Evolutionary conservation across 106 monocot genomes (phyloP).

Genomic region (Acorus calamus): DNA sequence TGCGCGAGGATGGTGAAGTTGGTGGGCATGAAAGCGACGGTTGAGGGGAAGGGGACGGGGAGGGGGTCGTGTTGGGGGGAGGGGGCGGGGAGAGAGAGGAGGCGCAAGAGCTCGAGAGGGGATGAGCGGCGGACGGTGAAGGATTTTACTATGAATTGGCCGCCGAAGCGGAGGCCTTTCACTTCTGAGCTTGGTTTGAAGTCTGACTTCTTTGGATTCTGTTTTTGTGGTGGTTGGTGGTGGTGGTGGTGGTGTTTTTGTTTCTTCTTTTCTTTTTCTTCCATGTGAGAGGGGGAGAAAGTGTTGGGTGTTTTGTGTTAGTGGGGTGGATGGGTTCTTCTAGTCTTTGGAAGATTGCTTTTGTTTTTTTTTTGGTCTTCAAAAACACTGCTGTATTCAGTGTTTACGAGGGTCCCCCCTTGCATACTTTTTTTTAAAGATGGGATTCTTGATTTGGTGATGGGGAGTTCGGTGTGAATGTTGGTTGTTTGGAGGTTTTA

Average conservation of each 20-base stretch:
- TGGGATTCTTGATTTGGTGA: too few species aligned
- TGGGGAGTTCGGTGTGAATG: too few species aligned
- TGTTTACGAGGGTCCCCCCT: too few species aligned
- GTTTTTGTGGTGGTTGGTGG: slow-evolving; percentile 9
- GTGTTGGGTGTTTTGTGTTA: too few species aligned
- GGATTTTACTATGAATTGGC: slow-evolving; percentile 74
- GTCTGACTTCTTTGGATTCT: slow-evolving; percentile 68
- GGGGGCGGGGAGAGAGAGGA: slow-evolving; percentile 45
- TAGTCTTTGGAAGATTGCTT: too few species aligned
- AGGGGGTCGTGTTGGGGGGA: neutral
- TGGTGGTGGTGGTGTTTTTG: slow-evolving; percentile 8
- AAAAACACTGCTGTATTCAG: too few species aligned
- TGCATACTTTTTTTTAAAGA: too few species aligned
- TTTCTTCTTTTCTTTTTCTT: slow-evolving; percentile 19
- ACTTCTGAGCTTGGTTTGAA: slow-evolving; percentile 78
- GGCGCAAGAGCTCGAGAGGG: slow-evolving; percentile 65
- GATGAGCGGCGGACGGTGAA: slow-evolving; percentile 77
- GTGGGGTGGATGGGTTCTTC: too few species aligned
- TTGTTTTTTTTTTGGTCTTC: too few species aligned
- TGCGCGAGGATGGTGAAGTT: slow-evolving; percentile 87
- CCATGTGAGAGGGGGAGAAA: neutral
- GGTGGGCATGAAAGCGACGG: slow-evolving; percentile 61
- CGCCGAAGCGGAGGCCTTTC: slow-evolving; percentile 79
- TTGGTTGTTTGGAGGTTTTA: too few species aligned
- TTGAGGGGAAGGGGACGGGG: slow-evolving; percentile 57